Conservation (phyloP, 805 yeast species). For the Saccharomycopsis microspora region DNA sequence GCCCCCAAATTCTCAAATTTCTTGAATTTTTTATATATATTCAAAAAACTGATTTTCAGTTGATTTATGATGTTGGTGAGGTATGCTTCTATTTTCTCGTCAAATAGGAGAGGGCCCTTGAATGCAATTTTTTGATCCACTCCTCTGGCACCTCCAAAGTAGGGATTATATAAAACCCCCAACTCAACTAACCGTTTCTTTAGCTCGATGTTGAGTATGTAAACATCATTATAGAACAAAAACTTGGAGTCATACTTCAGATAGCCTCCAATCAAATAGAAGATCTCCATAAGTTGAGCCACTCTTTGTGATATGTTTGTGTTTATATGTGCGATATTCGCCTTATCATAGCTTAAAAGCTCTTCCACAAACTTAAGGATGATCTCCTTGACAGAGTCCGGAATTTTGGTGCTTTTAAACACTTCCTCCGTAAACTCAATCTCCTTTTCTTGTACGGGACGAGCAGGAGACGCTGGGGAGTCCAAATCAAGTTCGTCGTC, state of each 20-base stretch:
- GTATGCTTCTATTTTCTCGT: slow-evolving; percentile 11
- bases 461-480: not conserved
- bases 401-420: slow-evolving; percentile 12
- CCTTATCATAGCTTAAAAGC: slow-evolving; percentile 1
- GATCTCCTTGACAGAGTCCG: slow-evolving; percentile 10
- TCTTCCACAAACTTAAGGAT: slow-evolving; percentile 2
- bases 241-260: slow-evolving; percentile 16
- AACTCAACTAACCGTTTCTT: slow-evolving; percentile 3
- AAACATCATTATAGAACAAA: slow-evolving; percentile 16
- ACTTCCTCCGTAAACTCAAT: not conserved
- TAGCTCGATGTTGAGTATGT: slow-evolving; percentile 11
- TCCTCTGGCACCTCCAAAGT: not conserved
- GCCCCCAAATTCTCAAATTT: slow-evolving; percentile 8
- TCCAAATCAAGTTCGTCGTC: slow-evolving; percentile 7
- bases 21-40: slow-evolving; percentile 14
- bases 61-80: slow-evolving; percentile 13
- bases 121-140: not conserved
- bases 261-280: slow-evolving; percentile 14
- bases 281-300: slow-evolving; percentile 11
- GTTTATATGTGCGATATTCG: not conserved
- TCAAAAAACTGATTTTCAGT: slow-evolving; percentile 14
- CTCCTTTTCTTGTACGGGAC: not conserved
- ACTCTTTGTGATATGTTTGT: slow-evolving; percentile 4
- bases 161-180: slow-evolving; percentile 1
- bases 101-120: slow-evolving; percentile 6